Conservation (phyloP, 2,329 filamentous ascomycete genomes). For the Sporothrix variecibatus region DNA sequence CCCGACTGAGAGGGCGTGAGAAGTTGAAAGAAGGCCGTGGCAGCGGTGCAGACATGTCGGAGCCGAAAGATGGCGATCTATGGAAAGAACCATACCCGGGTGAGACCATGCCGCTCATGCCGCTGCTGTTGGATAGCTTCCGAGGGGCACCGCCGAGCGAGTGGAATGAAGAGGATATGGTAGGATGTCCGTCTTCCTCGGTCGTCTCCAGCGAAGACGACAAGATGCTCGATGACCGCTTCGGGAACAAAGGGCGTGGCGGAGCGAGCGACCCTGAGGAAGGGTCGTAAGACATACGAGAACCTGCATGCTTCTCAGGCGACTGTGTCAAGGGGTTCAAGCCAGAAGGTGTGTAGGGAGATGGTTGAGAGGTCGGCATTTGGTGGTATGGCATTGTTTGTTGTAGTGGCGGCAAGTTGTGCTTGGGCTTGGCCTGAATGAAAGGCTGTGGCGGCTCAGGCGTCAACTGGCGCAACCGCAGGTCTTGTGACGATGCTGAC, state of each 20-base stretch:
- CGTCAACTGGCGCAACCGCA: conserved; percentile 10
- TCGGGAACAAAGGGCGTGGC: conserved; percentile 52
- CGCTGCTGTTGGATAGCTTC: conserved; percentile 74
- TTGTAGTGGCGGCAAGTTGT: conserved; percentile 16
- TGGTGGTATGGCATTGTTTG: conserved; percentile 37
- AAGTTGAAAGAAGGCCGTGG: conserved; percentile 87
- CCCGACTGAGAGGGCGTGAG: conserved; percentile 81
- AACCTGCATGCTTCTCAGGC: conserved; percentile 46
- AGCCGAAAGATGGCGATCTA: conserved; percentile 81
- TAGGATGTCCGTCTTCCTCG: conserved; percentile 66
- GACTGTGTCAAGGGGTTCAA: conserved; percentile 39
- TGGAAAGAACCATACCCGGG: conserved; percentile 63
- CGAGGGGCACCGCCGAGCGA: conserved; percentile 64
- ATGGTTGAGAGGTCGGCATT: conserved; percentile 36
- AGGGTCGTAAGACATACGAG: conserved; percentile 52
- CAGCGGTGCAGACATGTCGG: conserved; percentile 71
- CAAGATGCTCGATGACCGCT: conserved; percentile 61
- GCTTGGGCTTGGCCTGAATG: conserved; percentile 4
- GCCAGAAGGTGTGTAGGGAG: conserved; percentile 37
- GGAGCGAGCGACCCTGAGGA: conserved; percentile 49
- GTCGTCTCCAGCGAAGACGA: conserved; percentile 66
- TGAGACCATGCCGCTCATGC: conserved; percentile 58
- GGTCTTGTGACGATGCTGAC: background rate
- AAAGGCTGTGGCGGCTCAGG: background rate
- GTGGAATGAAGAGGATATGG: conserved; percentile 55